phyloP scores from a whole-genome alignment of 2,329 filamentous ascomycete genomes.

The Fusarium hostae region DNA sequence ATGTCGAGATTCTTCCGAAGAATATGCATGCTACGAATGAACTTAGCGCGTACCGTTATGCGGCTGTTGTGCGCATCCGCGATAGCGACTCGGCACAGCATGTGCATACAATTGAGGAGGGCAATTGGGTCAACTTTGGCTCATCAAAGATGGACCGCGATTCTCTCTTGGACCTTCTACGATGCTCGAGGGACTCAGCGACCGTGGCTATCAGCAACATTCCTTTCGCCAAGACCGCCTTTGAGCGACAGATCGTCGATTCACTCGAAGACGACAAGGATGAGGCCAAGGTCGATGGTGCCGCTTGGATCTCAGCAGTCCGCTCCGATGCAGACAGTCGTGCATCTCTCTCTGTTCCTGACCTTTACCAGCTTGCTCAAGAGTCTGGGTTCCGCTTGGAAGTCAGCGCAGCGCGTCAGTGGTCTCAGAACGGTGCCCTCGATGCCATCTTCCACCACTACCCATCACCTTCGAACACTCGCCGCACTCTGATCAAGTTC shows the following conservation, averaged over 20 bases:
- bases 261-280: background rate
- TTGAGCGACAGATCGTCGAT: background rate
- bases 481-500: background rate
- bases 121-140: background rate
- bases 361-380: background rate
- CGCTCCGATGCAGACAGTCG: background rate
- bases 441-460: background rate
- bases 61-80: background rate
- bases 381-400: background rate
- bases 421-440: background rate
- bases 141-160: background rate
- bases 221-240: background rate
- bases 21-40: background rate
- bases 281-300: background rate
- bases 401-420: background rate
- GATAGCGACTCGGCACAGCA: rapidly evolving
- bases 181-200: rapidly evolving
- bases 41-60: background rate
- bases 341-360: background rate
- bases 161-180: background rate
- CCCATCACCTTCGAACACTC: rapidly evolving
- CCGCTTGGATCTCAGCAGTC: background rate
- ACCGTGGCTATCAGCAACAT: background rate
- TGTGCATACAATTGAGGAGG: background rate
- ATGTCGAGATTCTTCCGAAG: background rate